Percentiles rank a stretch among this genome's conserved stretches.
These are phyloP conservation scores for Amniculicola lignicola DNA, from an alignment of 495 filamentous ascomycete genomes.

Conservation along the genomic window DNA sequence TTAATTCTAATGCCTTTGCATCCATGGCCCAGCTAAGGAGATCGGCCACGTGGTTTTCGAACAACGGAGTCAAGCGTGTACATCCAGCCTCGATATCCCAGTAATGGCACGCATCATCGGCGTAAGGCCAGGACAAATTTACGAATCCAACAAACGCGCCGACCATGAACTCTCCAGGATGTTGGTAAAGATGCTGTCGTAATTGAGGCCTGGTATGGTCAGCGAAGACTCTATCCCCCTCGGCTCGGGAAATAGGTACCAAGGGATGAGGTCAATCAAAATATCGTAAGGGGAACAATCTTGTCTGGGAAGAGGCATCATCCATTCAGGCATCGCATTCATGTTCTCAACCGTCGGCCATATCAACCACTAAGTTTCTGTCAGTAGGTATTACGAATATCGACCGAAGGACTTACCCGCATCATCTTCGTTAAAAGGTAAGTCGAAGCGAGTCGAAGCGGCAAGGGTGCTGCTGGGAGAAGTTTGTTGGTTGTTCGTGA, in stretches of 20 bases:
- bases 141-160: slow-evolving; percentile 26
- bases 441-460: slow-evolving; percentile 24
- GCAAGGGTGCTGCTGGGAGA: slow-evolving; percentile 6
- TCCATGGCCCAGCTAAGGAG: slow-evolving; percentile 28
- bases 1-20: slow-evolving; percentile 22
- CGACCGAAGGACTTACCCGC: slow-evolving; percentile 11
- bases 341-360: slow-evolving; percentile 32
- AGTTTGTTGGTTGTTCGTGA: slow-evolving; percentile 22
- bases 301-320: slow-evolving; percentile 25
- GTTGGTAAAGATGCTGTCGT: slow-evolving; percentile 26
- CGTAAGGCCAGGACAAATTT: slow-evolving; percentile 20
- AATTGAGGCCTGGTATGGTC: slow-evolving; percentile 20
- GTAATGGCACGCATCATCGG: slow-evolving; percentile 29
- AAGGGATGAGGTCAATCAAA: slow-evolving; percentile 27
- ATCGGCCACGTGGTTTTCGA: slow-evolving; percentile 20
- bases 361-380: slow-evolving; percentile 22
- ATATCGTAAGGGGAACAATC: slow-evolving; percentile 26
- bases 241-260: slow-evolving; percentile 5
- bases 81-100: slow-evolving; percentile 26
- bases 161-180: slow-evolving; percentile 20
- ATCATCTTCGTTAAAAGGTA: slow-evolving; percentile 32
- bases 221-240: neutral
- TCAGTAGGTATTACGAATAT: neutral
- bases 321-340: slow-evolving; percentile 32
- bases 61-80: slow-evolving; percentile 27